Percentiles rank a stretch among this genome's conserved stretches.
These are phyloP conservation scores for Amanita rimosa DNA, from an alignment of 768 basidiomycete species.

Conservation along the genomic window DNA sequence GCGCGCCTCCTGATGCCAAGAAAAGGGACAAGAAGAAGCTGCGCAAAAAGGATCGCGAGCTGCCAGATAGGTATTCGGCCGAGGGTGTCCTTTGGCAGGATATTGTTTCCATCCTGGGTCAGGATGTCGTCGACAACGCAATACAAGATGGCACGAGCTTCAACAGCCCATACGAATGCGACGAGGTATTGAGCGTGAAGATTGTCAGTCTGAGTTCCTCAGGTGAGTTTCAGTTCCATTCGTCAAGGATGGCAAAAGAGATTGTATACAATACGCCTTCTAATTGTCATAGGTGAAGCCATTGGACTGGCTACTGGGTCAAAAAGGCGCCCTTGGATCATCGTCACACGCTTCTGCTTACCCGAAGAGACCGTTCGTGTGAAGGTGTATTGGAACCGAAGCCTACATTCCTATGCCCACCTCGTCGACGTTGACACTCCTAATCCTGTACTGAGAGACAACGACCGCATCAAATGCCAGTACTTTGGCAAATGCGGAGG, in stretches of 20 bases:
- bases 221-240: conserved; percentile 27
- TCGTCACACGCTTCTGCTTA: conserved; percentile 75
- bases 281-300: conserved; percentile 49
- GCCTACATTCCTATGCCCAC: conserved; percentile 69
- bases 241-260: too few species aligned
- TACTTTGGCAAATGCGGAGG: conserved; percentile 89
- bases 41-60: conserved; percentile 25
- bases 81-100: conserved; percentile 74
- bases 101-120: conserved; percentile 54
- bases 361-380: conserved; percentile 74
- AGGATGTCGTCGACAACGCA: conserved; percentile 38
- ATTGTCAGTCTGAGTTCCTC: conserved; percentile 54
- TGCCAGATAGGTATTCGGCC: conserved; percentile 54
- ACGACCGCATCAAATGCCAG: conserved; percentile 56
- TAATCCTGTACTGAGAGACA: conserved; percentile 58
- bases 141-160: conserved; percentile 39
- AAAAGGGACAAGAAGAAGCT: conserved; percentile 15
- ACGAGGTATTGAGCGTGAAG: conserved; percentile 55
- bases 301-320: conserved; percentile 31
- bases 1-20: conserved; percentile 3
- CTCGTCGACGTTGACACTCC: conserved; percentile 52
- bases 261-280: too few species aligned
- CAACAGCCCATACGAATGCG: conserved; percentile 46
- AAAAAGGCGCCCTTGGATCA: conserved; percentile 54
- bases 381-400: conserved; percentile 57